Evolutionary conservation across 768 basidiomycete genomes (phyloP), one percentile per base, ranked within the genome.

Genomic region (Phylloporus sp.): DNA sequence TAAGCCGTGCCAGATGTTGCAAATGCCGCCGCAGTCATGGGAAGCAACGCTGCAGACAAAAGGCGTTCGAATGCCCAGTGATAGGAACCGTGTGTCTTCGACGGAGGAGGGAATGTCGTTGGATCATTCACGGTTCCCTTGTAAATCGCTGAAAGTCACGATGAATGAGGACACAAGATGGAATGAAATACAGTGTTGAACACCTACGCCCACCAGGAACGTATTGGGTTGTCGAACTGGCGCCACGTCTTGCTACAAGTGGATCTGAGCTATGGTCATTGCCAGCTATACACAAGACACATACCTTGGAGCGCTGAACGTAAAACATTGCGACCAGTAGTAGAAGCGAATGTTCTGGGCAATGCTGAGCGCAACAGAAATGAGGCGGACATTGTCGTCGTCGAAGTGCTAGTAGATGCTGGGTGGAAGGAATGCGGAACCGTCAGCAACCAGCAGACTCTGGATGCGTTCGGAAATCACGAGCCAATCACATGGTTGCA

Each of bases 111-210:
- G 76, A 95, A 97, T 9, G 84, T 74, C 2, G 90, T 93, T 2
- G 95, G 89, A 68, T 99, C 97, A 72, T 99, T 98, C 54, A 93
- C 94, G 27, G 91, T 89, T 45, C 95, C 97, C 67, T 82, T 82
- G 73, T 87, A 81, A 64, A 97, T 80, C 53, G 94, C 93, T 91
- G 56, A 16, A 26, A 27, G 29, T 2, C 18, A 39, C 40, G 15
- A 26, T 1, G 8, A 15, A 0, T 59, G 16, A 48, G 44, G n/a
- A 42, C 6, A 20, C 8, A 20, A 16, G 8, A 16, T n/a, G 32
- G 2, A 23, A 50, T 32, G 15, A 42, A 15, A 16, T 47, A 27
- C 20, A 11, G 18, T 28, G 22, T 22, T 24, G 1, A 16, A 16
- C 22, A 82, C 85, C 62, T 65, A 86, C 85, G 85, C 62, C 86